Evolutionary conservation across 805 yeast species (phyloP).

Genomic region (Candida loeiensis): DNA sequence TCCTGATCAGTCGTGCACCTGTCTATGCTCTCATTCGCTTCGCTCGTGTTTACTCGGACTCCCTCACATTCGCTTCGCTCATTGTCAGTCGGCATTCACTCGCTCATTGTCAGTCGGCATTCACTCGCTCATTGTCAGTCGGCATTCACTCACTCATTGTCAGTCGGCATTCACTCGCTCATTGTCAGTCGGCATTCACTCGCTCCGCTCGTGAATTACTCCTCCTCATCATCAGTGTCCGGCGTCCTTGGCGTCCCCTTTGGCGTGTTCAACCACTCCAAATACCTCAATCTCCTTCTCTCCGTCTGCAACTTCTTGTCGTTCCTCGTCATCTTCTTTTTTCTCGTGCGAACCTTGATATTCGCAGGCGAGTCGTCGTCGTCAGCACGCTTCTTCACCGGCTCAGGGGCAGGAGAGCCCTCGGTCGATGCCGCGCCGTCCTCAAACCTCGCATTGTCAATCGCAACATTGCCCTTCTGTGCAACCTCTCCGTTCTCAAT

Average conservation of each 20-base stretch:
- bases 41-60: no score
- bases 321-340: conserved; percentile 97
- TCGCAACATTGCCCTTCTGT: conserved; percentile 72
- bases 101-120: no score
- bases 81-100: no score
- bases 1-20: no score
- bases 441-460: conserved; percentile 78
- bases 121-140: no score
- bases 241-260: conserved; percentile 96
- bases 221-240: conserved; percentile 91
- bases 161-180: no score
- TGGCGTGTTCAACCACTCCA: conserved; percentile 93
- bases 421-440: conserved; percentile 59
- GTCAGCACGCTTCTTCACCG: conserved; percentile 44
- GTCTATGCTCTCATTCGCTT: no score
- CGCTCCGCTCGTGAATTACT: conserved; percentile 14
- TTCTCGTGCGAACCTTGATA: conserved; percentile 86
- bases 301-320: conserved; percentile 89
- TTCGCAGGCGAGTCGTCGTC: conserved; percentile 94
- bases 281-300: conserved; percentile 89
- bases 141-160: no score
- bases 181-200: no score
- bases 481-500: conserved; percentile 90
- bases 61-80: no score
- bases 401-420: conserved; percentile 45